phyloP scores from a whole-genome alignment of 2,329 filamentous ascomycete species.

The Alternaria metachromatica region DNA sequence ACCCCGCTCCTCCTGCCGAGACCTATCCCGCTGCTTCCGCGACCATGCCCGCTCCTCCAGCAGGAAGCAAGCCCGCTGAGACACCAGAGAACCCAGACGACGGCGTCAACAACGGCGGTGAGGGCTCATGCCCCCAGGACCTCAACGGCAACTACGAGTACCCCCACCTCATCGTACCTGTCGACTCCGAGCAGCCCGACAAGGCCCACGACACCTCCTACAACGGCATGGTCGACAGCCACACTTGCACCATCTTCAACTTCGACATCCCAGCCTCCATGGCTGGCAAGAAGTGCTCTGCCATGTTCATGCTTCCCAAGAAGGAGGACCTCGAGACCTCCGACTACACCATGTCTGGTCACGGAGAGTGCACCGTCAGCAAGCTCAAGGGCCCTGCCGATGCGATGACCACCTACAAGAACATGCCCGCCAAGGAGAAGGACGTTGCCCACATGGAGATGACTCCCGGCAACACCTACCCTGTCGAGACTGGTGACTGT shows the following conservation, averaged over 20 bases:
- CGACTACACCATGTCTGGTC: conserved; percentile 61
- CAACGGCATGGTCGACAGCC: conserved; percentile 55
- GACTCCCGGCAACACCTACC: conserved; percentile 60
- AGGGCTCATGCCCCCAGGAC: conserved; percentile 26
- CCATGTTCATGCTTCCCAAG: conserved; percentile 70
- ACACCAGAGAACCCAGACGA: background rate
- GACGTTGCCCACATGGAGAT: conserved; percentile 51
- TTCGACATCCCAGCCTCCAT: conserved; percentile 67
- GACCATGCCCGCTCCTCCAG: background rate
- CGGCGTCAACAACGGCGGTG: background rate
- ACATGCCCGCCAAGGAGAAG: conserved; percentile 56
- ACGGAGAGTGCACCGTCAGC: conserved; percentile 62
- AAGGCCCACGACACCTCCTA: conserved; percentile 60
- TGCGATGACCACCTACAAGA: conserved; percentile 61
- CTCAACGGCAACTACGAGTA: conserved; percentile 30
- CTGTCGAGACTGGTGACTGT: conserved; percentile 62
- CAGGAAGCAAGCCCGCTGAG: background rate
- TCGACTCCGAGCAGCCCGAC: conserved; percentile 62
- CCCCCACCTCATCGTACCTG: conserved; percentile 65
- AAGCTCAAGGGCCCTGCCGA: conserved; percentile 57
- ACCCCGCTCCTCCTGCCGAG: background rate
- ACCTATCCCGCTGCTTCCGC: background rate
- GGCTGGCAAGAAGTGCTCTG: conserved; percentile 65
- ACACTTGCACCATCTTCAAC: conserved; percentile 69
- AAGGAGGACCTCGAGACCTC: conserved; percentile 66